Base-by-base conservation (phyloP, 148 eudicot species). In the Rhododendron henanense region DNA sequence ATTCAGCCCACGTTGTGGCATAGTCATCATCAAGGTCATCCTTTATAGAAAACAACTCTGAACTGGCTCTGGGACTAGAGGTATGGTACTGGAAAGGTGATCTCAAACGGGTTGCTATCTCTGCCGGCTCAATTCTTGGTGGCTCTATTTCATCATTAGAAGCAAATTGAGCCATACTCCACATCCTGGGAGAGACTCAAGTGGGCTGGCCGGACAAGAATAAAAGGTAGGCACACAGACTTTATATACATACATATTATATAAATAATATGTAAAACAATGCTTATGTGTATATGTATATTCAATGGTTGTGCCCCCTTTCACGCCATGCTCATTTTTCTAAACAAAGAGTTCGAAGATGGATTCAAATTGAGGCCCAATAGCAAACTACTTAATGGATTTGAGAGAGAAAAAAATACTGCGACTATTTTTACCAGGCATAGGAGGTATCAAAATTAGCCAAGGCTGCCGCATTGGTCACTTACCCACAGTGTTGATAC, bases 1-100 rank as follows among this genome's bases (percentile, higher is more conserved):
- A 83, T 78, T 85, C 91, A 78, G 90, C 92, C 98, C 98, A 94
- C 73, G 89, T 82, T 33, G 87, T 79, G 47, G 85, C 35, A 79
- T 19, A 14, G 37, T 93, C 94, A 53, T 90, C 92, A 81, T 93
- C 92, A n/a, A 69, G 81, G 59, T 88, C 85, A 57, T 88, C 89
- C n/a, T 81, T 86, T 37, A 84, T 75, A 87, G 91, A 87, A 82
- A 78, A 87, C 28, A 87, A 79, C 84, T 85, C 85, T 39, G 90
- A 88, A 88, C 74, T 88, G 82, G 85, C 79, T 83, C 86, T 86
- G 51, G 88, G 84, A 91, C 94, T 91, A 78, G 92, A 85, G 37
- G 87, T 83, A 5, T 50, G 87, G 63, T 79, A 69, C 79, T 77
- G 88, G 51, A 88, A 91, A 31, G 93, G 89, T 50, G 92, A 78